Base-by-base conservation (phyloP, 306 rosid species). In the Malus sieversii region DNA sequence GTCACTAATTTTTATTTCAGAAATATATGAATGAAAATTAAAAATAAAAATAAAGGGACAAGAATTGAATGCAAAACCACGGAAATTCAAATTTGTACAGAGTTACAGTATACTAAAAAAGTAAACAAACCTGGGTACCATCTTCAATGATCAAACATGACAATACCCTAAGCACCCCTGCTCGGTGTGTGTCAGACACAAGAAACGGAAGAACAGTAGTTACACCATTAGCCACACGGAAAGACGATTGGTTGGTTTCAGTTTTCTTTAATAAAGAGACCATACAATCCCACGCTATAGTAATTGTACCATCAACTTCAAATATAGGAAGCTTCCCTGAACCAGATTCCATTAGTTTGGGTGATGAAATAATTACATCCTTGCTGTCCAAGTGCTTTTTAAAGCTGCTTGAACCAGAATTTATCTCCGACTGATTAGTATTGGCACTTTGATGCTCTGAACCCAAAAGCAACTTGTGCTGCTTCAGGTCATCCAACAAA, bases 271-370 rank as follows among this genome's bases (percentile, higher is more conserved):
- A 82, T 62, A 96, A 78, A 74, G 97, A 89, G 70, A 89, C 91
- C 93, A 96, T 74, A 86, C 99, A 96, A 77, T 96, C 98, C 99
- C 98, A 96, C 57, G 97, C 99, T 87, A 96, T 81, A 81, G 86
- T 78, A 82, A 86, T 80, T 65, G 98, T 96, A 78, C 68, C 85
- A 76, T 89, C 98, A 69, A 81, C 83, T 61, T 90, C 98, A 84
- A 96, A 96, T 78, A 96, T 96, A 70, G 91, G 99, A 72, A 81
- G 87, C 90, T 86, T 90, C 80, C 91, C 98, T 44, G 96, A 85
- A 86, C 96, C 88, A 80, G 96, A 83, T 61, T 90, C 91, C 86
- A 86, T 72, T 69, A 89, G 76, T 89, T 75, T 96, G 42, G 98
- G 92, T 42, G 99, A 88, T 77, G 99, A 82, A 84, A 96, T 91